Conservation (phyloP, 83 land plant species). For the Thuja plicata region DNA sequence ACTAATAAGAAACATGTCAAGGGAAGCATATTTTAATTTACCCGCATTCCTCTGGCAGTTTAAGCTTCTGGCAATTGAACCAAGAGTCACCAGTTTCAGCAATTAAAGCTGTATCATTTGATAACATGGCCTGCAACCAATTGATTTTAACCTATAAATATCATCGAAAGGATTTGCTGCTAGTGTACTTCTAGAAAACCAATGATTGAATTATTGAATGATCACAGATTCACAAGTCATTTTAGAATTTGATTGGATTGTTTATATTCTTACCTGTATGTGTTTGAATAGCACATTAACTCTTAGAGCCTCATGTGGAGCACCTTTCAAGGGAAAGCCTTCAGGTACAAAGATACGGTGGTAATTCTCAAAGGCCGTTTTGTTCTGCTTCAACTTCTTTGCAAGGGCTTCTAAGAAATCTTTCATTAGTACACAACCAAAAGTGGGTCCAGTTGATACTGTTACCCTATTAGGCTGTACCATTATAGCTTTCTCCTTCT, state of each 20-base stretch:
- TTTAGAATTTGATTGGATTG: neutral
- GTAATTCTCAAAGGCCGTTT: constrained; percentile 61
- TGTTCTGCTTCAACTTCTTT: constrained; percentile 56
- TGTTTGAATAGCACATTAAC: constrained; percentile 75
- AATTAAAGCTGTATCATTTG: constrained; percentile 56
- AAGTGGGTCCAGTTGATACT: constrained; percentile 60
- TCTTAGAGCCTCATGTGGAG: constrained; percentile 49
- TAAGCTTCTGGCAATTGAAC: constrained; percentile 86
- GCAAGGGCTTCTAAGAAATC: constrained; percentile 64
- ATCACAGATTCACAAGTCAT: no score
- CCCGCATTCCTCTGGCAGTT: constrained; percentile 66
- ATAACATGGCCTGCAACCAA: constrained; percentile 56
- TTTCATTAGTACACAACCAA: constrained; percentile 72
- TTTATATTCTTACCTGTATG: constrained; percentile 50
- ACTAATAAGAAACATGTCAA: neutral
- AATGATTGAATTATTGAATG: neutral
- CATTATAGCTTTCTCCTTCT: constrained; percentile 67
- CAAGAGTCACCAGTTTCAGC: constrained; percentile 86
- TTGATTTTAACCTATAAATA: neutral
- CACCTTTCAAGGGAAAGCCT: constrained; percentile 35
- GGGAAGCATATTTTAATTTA: constrained; percentile 19
- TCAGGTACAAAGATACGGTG: constrained; percentile 63
- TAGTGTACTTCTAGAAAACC: no score
- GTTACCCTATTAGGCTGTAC: constrained; percentile 72
- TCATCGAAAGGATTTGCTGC: neutral